A percentile compares a stretch with the other conserved stretches of the same genome.
Conservation (phyloP, 2,329 filamentous ascomycete species). For the Aspergillus novoparasiticus region DNA sequence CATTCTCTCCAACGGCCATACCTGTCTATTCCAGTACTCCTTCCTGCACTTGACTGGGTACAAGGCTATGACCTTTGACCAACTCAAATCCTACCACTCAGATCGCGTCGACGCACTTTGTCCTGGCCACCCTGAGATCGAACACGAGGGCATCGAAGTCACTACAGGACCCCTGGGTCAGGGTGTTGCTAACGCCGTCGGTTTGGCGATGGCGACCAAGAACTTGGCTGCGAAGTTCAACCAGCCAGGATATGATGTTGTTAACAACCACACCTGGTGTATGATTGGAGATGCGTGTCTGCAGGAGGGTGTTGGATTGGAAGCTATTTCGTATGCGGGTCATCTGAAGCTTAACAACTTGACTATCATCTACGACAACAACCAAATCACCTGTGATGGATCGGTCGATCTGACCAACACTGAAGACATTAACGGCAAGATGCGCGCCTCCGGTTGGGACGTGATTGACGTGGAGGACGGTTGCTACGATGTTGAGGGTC, state of each 20-base stretch:
- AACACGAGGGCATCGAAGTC: slow-evolving; percentile 60
- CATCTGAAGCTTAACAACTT: slow-evolving; percentile 60
- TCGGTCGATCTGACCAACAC: slow-evolving; percentile 57
- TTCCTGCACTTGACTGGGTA: slow-evolving; percentile 37
- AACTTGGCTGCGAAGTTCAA: slow-evolving; percentile 59
- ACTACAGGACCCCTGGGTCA: slow-evolving; percentile 63
- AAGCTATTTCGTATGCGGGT: slow-evolving; percentile 60
- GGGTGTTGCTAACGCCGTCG: slow-evolving; percentile 63
- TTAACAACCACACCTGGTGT: slow-evolving; percentile 58
- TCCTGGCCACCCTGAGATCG: slow-evolving; percentile 56
- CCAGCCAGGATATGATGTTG: slow-evolving; percentile 50
- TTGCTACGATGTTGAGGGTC: slow-evolving; percentile 52
- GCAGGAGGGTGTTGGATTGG: slow-evolving; percentile 60
- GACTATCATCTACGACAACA: slow-evolving; percentile 63
- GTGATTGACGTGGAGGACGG: slow-evolving; percentile 59
- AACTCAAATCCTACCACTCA: slow-evolving; percentile 38
- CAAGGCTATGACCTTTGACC: slow-evolving; percentile 35
- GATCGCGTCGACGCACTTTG: slow-evolving; percentile 32
- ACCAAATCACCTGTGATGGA: slow-evolving; percentile 63
- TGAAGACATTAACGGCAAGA: slow-evolving; percentile 61
- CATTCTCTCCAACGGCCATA: slow-evolving; percentile 47
- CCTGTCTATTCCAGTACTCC: slow-evolving; percentile 36
- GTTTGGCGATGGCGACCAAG: slow-evolving; percentile 61
- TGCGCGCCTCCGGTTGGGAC: slow-evolving; percentile 59
- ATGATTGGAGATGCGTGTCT: slow-evolving; percentile 63